phyloP scores from a whole-genome alignment of 148 eudicot genomes.

The Cornus kousa region DNA sequence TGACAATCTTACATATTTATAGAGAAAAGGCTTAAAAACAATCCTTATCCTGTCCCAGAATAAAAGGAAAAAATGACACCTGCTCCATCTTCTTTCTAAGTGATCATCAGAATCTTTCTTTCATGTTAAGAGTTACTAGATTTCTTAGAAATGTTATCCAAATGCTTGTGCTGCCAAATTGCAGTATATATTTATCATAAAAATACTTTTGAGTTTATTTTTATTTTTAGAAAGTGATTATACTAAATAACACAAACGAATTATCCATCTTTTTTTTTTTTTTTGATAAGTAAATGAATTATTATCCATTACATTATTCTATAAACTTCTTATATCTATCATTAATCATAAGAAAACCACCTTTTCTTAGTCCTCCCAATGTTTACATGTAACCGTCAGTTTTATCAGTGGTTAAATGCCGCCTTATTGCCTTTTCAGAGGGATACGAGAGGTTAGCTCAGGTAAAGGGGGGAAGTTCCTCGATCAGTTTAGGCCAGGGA shows the following conservation, averaged over 20 bases:
- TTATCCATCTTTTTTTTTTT: too few relatives aligned
- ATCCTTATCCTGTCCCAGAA: not conserved
- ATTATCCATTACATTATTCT: not conserved
- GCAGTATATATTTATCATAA: too few relatives aligned
- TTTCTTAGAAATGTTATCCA: not conserved
- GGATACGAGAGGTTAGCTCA: slow-evolving; percentile 83
- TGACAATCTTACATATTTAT: not conserved
- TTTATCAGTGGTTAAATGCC: not conserved
- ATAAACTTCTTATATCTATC: not conserved
- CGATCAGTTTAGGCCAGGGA: slow-evolving; percentile 10
- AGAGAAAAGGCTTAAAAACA: too few relatives aligned
- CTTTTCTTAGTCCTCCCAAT: not conserved
- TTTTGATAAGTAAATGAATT: not conserved
- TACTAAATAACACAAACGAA: too few relatives aligned
- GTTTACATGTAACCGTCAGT: not conserved
- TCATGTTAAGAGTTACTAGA: not conserved
- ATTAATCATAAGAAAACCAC: too few relatives aligned
- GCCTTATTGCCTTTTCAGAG: slow-evolving; percentile 38
- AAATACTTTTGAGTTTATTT: too few relatives aligned
- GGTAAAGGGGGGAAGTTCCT: slow-evolving; percentile 45
- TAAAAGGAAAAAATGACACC: not conserved
- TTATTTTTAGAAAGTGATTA: too few relatives aligned
- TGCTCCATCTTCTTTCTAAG: not conserved
- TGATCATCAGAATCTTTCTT: not conserved
- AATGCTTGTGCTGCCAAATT: not conserved